phyloP scores from a whole-genome alignment of 2,329 filamentous ascomycete species.

The Ophiostoma perfectum region DNA sequence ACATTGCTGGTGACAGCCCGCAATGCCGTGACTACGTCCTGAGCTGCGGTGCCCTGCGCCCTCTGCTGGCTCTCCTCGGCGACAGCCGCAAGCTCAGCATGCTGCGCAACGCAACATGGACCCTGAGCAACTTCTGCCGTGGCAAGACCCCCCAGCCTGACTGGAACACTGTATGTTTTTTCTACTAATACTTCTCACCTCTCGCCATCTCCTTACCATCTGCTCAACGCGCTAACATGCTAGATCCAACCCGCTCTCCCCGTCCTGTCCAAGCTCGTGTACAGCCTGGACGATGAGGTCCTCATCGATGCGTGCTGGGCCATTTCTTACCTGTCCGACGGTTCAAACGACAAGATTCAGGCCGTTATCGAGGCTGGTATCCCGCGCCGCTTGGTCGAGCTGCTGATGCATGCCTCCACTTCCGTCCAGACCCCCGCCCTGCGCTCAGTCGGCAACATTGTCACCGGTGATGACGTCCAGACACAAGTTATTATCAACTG shows the following conservation, averaged over 20 bases:
- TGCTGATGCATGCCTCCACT: constrained; percentile 96
- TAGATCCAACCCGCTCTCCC: constrained; percentile 93
- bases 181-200: background rate
- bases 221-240: constrained; percentile 9
- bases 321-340: constrained; percentile 96
- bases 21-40: constrained; percentile 96
- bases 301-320: constrained; percentile 99
- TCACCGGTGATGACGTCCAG: constrained; percentile 96
- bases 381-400: constrained; percentile 88
- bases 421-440: constrained; percentile 97
- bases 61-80: constrained; percentile 80
- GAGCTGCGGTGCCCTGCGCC: constrained; percentile 82
- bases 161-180: constrained; percentile 76
- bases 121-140: constrained; percentile 98
- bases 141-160: constrained; percentile 98
- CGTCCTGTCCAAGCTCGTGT: constrained; percentile 93
- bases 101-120: constrained; percentile 98
- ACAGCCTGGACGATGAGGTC: constrained; percentile 96
- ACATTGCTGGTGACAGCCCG: constrained; percentile 97
- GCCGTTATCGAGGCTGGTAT: constrained; percentile 98
- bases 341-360: constrained; percentile 98
- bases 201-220: background rate
- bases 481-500: constrained; percentile 99
- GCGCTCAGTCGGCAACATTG: constrained; percentile 96
- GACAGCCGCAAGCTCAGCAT: constrained; percentile 99